Base-by-base conservation (phyloP, 2,329 filamentous ascomycete genomes). In the Lachnellula subtilissima region DNA sequence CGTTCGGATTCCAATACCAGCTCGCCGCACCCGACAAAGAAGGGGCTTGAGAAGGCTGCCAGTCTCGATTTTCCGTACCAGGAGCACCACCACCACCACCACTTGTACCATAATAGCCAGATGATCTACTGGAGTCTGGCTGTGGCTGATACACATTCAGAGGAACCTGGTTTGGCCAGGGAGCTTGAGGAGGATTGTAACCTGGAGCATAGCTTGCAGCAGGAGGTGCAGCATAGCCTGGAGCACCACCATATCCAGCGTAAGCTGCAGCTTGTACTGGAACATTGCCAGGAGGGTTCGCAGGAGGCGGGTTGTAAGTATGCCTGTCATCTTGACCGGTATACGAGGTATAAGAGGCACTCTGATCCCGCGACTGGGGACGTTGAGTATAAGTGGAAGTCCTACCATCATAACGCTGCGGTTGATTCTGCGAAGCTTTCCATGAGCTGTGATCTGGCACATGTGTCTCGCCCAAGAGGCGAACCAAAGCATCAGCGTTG, bases 401-500 rank as follows among this genome's bases (percentile, higher is more conserved):
- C 62, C 61, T 68, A 64, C 63, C 65, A 64, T 66, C 59, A 60
- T 65, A 66, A 56, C n/a, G 59, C 40, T 62, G 59, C 37, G 64
- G 60, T 39, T 66, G 61, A 11, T 71, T 70, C 54, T 69, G 68
- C 15, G 62, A 65, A 36, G 73, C 68, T 67, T 82, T 84, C 78
- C 82, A 84, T 8, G 77, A 73, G 35, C 72, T 72, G 60, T 78
- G 81, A 59, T 83, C 81, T 0, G 88, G 88, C 9, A 94, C 77
- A 23, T 82, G 76, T 6, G 87, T 83, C 53, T 84, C 80, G 35
- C 85, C 81, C 22, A 99, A 76, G 42, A 97, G 76, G 35, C 83
- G 81, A 6, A 94, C 86, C 74, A 97, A 78, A 56, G 81, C 85
- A 36, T 84, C 76, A 0, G 91, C 75, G 60, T 82, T 88, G 65